Evolutionary conservation across 768 basidiomycete genomes (phyloP), one percentile per base, ranked within the genome.

Genomic region (Macrolepiota albuminosa): DNA sequence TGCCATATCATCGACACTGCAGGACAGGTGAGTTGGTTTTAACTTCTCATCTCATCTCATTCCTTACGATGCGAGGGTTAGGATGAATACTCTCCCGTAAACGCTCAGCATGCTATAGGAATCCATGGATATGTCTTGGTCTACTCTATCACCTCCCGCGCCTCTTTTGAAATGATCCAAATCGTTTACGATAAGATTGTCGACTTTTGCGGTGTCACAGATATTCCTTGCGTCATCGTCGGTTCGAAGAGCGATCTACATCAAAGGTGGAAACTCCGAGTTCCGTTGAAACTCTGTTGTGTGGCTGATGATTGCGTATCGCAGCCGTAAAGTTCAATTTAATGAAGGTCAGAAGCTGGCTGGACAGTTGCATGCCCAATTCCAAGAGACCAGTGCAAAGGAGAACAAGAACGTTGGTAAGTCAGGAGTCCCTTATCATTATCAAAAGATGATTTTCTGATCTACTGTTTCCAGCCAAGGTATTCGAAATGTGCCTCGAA

Each of bases 1-100:
- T 95, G 95, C 75, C 94, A 96, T 75, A 95, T 98, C 76, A 93
- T 98, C 67, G 96, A 98, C 73, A 96, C 94, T 63, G 96, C 96
- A 54, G 96, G 96, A 33, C 96, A 98, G 85, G 95, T 93, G 58
- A 64, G 84, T 71, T 21, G 39, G 45, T 11, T 45, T 21, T 14
- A 34, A 40, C 34, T 31, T 37, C 21, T 18, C 16, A 9, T 34
- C n/a, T 24, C 43, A 26, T 4, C 21, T 33, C 14, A 21, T 16
- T 36, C 6, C 10, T 49, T 61, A 10, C 21, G 40, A 37, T 37
- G 18, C n/a, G 33, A 24, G 33, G 9, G 11, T 31, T 47, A 94
- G 94, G 96, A 98, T 69, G 96, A 99, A 73, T 98, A 91, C 76
- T 91, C 93, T 21, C 91, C 95, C 59, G 84, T 99, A 64, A 93